Percentiles rank a stretch among this genome's conserved stretches.
phyloP scores from a whole-genome alignment of 1,139 yeast species.

The Magnusiomyces suaveolens region DNA sequence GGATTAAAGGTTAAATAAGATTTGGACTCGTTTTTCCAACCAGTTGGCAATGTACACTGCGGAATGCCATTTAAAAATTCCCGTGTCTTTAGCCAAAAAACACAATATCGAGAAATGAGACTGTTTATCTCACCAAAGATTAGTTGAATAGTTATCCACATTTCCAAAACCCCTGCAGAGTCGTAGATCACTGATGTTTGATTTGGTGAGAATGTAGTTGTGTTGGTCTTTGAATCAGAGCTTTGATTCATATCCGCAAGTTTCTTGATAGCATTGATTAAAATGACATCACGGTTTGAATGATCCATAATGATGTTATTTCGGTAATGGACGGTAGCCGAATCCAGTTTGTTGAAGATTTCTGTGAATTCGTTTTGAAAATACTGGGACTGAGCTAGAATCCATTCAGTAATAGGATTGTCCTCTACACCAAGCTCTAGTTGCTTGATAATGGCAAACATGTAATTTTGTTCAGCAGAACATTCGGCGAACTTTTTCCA shows the following conservation, averaged over 20 bases:
- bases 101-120: too few species aligned
- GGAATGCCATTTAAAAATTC: too few species aligned
- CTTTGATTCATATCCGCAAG: constrained; percentile 8
- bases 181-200: too few species aligned
- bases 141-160: too few species aligned
- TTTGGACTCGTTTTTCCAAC: too few species aligned
- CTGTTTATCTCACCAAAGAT: too few species aligned
- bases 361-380: constrained; percentile 36
- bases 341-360: constrained; percentile 32
- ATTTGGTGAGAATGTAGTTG: too few species aligned
- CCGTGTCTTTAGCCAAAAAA: too few species aligned
- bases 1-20: too few species aligned
- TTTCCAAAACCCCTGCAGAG: too few species aligned
- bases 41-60: too few species aligned
- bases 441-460: constrained; percentile 48
- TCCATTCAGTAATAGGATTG: constrained; percentile 59
- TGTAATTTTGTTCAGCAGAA: constrained; percentile 39
- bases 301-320: constrained; percentile 26
- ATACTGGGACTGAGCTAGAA: constrained; percentile 39
- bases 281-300: constrained; percentile 20
- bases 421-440: constrained; percentile 50
- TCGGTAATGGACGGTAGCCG: constrained; percentile 29
- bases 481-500: constrained; percentile 48
- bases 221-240: too few species aligned
- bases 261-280: constrained; percentile 18